phyloP scores from a whole-genome alignment of 768 basidiomycete genomes.

The Lentinula guzmanii region DNA sequence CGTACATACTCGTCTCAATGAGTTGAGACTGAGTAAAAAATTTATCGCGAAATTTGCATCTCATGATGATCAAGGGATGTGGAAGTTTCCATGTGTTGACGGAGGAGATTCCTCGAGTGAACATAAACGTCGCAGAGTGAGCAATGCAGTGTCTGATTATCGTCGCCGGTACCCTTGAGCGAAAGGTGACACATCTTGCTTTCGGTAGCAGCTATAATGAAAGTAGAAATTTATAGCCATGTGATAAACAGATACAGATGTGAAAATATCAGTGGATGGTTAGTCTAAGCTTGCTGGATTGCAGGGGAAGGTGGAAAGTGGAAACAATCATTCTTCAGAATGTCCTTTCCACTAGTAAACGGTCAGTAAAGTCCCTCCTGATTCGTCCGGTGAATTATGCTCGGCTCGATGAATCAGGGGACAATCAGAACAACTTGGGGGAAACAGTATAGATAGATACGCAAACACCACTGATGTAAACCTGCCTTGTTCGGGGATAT shows the following conservation, averaged over 20 bases:
- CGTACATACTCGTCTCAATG: slow-evolving; percentile 21
- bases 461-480: too few species aligned
- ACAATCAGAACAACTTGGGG: too few species aligned
- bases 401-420: too few species aligned
- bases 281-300: not conserved
- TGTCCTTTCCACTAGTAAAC: not conserved
- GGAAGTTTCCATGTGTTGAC: slow-evolving; percentile 18
- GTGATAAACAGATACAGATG: not conserved
- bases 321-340: not conserved
- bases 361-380: not conserved
- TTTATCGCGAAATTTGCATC: slow-evolving; percentile 18
- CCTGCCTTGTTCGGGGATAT: too few species aligned
- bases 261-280: not conserved
- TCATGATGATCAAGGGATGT: slow-evolving; percentile 18
- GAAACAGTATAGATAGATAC: too few species aligned
- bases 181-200: not conserved
- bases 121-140: slow-evolving; percentile 28
- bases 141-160: slow-evolving; percentile 19
- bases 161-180: not conserved
- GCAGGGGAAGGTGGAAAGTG: not conserved
- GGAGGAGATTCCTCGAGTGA: slow-evolving; percentile 18
- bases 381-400: not conserved
- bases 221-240: not conserved
- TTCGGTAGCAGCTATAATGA: not conserved
- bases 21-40: slow-evolving; percentile 23